Percentiles rank a stretch among this genome's conserved stretches.
Conservation (phyloP, 768 basidiomycete species). For the Psilocybe cubensis region DNA sequence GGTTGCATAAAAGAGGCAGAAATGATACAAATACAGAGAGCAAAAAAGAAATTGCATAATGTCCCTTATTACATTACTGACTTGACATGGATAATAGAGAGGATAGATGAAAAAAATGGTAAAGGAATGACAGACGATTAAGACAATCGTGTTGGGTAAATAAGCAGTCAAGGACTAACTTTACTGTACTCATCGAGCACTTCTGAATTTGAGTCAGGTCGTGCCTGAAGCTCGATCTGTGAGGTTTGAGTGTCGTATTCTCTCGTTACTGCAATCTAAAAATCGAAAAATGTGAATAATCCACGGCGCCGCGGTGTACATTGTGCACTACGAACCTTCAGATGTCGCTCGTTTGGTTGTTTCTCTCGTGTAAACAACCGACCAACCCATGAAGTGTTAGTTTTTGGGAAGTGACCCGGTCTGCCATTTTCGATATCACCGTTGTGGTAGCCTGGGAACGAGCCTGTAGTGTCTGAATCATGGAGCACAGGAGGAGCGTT, state of each 20-base stretch:
- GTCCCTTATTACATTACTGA: neutral
- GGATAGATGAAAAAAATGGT: no score
- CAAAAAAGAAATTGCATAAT: no score
- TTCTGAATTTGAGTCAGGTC: slow-evolving; percentile 18
- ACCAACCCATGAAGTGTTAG: slow-evolving; percentile 14
- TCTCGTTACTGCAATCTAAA: slow-evolving; percentile 27
- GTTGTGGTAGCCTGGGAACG: slow-evolving; percentile 15
- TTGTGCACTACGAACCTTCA: slow-evolving; percentile 17
- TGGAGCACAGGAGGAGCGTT: slow-evolving; percentile 1
- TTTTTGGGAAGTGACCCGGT: slow-evolving; percentile 10
- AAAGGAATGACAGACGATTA: slow-evolving; percentile 1
- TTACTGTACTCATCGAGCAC: slow-evolving; percentile 9
- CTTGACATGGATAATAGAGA: neutral
- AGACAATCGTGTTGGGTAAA: neutral
- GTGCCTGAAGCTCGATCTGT: slow-evolving; percentile 18
- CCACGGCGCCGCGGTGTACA: neutral
- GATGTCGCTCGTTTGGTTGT: neutral
- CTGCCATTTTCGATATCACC: slow-evolving; percentile 2
- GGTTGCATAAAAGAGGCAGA: neutral
- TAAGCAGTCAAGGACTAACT: neutral
- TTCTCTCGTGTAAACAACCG: slow-evolving; percentile 15
- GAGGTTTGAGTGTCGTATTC: slow-evolving; percentile 20
- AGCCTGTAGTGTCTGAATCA: neutral
- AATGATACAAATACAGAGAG: neutral
- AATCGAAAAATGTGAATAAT: neutral